Conservation (phyloP, 768 basidiomycete genomes). For the Scleroderma citrinum region DNA sequence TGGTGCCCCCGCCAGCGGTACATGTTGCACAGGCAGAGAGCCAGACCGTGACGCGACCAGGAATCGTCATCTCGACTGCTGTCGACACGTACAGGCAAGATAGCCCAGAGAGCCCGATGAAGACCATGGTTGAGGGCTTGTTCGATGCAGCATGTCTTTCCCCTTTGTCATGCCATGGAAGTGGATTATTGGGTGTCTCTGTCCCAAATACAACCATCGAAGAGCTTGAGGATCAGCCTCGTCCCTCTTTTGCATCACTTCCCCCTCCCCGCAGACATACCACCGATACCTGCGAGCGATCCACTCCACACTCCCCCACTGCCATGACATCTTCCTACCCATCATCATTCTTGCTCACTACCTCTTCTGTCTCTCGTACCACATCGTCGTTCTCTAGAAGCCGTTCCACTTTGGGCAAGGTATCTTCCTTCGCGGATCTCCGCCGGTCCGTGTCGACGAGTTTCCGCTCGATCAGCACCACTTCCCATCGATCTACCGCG, state of each 20-base stretch:
- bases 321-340: not conserved
- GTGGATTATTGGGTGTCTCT: constrained; percentile 19
- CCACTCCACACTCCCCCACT: not conserved
- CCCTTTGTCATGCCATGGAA: constrained; percentile 1
- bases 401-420: not conserved
- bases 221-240: constrained; percentile 6
- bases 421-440: constrained; percentile 31
- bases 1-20: not conserved
- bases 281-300: constrained; percentile 10
- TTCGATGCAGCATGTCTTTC: not conserved
- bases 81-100: not conserved
- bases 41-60: not conserved
- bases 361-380: not conserved
- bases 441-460: constrained; percentile 37
- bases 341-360: not conserved
- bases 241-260: not conserved
- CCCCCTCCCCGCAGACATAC: constrained; percentile 14
- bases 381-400: not conserved
- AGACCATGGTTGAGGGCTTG: not conserved
- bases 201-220: constrained; percentile 11
- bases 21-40: not conserved
- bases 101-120: not conserved
- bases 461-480: constrained; percentile 11
- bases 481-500: constrained; percentile 25
- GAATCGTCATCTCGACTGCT: constrained; percentile 18